Percentiles rank a stretch among this genome's conserved stretches.
Conservation (phyloP, 768 basidiomycete genomes). For the Pleurotus cornucopiae region DNA sequence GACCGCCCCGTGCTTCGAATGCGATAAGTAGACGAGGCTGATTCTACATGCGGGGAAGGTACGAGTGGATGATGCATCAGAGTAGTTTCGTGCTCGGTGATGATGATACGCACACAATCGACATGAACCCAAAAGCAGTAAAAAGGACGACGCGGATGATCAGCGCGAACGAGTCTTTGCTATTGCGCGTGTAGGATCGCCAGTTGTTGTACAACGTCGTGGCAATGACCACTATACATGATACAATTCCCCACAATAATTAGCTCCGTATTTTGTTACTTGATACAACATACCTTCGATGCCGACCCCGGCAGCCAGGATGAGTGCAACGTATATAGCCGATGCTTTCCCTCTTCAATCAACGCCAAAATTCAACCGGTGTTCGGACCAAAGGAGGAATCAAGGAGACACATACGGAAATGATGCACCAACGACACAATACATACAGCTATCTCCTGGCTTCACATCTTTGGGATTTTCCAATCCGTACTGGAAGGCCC, state of each 20-base stretch:
- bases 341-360: background rate
- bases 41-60: background rate
- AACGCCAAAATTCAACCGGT: background rate
- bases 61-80: background rate
- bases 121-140: background rate
- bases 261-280: background rate
- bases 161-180: background rate
- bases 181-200: background rate
- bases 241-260: background rate
- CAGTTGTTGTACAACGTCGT: background rate
- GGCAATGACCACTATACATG: background rate
- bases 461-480: background rate
- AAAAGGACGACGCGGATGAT: slow-evolving; percentile 5
- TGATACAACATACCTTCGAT: slow-evolving; percentile 1
- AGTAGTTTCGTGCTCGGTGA: background rate
- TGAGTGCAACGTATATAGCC: background rate
- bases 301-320: background rate
- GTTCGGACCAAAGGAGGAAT: too few species aligned
- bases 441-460: slow-evolving; percentile 4
- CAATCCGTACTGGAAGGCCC: background rate
- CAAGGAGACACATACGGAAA: background rate
- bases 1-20: slow-evolving; percentile 1
- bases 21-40: background rate
- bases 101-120: background rate
- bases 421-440: background rate